A percentile compares a stretch with the other conserved stretches of the same genome.
These are phyloP conservation scores for Plasmodium falciparum DNA, from an alignment of 169 alveolate species.

Conservation along the genomic window DNA sequence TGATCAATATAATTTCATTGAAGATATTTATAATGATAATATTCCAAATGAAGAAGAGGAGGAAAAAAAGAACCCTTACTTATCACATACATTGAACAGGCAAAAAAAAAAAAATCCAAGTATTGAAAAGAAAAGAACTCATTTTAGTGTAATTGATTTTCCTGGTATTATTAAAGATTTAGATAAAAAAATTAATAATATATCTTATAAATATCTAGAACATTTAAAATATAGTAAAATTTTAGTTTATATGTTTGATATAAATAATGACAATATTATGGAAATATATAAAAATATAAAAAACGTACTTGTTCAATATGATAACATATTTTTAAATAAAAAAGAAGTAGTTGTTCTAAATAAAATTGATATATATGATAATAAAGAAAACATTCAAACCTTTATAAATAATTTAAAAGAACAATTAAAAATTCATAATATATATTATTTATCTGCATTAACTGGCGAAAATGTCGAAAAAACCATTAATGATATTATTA, in stretches of 20 bases:
- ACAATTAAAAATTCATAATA: conserved; percentile 29
- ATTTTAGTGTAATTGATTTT: conserved; percentile 69
- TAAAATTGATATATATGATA: conserved; percentile 77
- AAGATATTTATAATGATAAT: not conserved
- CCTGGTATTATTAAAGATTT: conserved; percentile 70
- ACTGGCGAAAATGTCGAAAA: conserved; percentile 74
- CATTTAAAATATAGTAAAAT: conserved; percentile 66
- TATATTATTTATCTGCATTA: conserved; percentile 67
- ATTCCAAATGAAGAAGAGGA: not conserved
- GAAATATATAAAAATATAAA: conserved; percentile 64
- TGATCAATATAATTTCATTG: too few species aligned
- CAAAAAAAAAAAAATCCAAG: not conserved
- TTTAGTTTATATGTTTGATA: conserved; percentile 72
- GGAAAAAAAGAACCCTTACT: too few species aligned
- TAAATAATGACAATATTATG: conserved; percentile 29
- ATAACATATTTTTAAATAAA: conserved; percentile 21
- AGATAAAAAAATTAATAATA: conserved; percentile 39
- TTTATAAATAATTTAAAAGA: conserved; percentile 33
- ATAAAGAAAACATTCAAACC: conserved; percentile 15
- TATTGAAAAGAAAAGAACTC: not conserved
- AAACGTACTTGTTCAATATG: conserved; percentile 51
- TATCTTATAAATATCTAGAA: conserved; percentile 61
- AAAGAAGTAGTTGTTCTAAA: conserved; percentile 74
- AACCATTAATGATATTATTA: conserved; percentile 43
- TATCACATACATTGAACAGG: not conserved